A percentile compares a stretch with the other conserved stretches of the same genome.
Conservation (phyloP, 305 asterid genomes). For the Fraxinus angustifolia region DNA sequence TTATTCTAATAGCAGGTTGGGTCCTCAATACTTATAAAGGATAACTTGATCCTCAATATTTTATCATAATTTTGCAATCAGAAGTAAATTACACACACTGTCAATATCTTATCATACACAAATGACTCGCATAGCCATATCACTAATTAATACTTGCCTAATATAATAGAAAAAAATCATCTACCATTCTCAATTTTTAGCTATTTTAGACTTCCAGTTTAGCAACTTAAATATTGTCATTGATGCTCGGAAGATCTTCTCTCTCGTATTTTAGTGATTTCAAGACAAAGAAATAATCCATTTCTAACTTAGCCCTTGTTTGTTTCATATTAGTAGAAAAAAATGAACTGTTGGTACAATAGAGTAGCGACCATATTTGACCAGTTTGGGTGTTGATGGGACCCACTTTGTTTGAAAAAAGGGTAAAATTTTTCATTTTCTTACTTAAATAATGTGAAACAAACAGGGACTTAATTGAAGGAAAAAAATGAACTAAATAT, state of each 20-base stretch:
- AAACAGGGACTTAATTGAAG: neutral
- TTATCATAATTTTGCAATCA: neutral
- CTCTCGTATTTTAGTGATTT: neutral
- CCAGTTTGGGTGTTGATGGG: too few relatives aligned
- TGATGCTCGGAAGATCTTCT: neutral
- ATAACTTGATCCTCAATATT: neutral
- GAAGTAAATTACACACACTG: neutral
- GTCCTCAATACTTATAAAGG: neutral
- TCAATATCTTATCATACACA: neutral
- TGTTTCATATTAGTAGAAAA: too few relatives aligned
- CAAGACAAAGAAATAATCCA: neutral
- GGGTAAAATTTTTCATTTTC: too few relatives aligned
- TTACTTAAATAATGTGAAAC: too few relatives aligned
- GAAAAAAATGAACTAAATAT: neutral
- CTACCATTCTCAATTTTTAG: neutral
- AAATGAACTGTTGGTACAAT: too few relatives aligned
- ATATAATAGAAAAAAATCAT: neutral
- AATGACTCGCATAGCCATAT: neutral
- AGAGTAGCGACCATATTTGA: too few relatives aligned
- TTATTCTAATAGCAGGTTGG: neutral
- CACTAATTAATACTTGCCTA: neutral
- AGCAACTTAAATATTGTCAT: neutral
- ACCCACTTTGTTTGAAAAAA: too few relatives aligned
- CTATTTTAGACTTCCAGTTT: neutral
- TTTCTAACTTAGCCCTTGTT: neutral